Base-by-base conservation (phyloP, 2,329 filamentous ascomycete genomes). In the Geoglossum cookeanum region DNA sequence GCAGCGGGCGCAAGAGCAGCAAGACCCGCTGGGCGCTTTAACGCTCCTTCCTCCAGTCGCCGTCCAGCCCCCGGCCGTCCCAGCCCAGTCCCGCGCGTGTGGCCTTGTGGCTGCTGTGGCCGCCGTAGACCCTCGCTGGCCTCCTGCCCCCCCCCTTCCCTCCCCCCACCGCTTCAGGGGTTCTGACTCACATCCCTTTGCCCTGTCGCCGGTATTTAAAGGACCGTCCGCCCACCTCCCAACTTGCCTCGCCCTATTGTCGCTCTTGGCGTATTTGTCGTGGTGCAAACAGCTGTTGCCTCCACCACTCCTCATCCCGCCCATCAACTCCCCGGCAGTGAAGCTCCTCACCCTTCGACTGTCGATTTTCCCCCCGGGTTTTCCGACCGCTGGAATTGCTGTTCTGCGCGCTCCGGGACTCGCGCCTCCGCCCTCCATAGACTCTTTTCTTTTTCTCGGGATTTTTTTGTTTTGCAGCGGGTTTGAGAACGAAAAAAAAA, bases 231-330 rank as follows among this genome's bases (percentile, higher is more conserved):
- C 48, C 22, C 48, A 52, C 48, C 29, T 33, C 29, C 48, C 48
- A 29, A 52, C 17, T 32, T 52, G 15, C 27, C 15, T 33, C 48
- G 22, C 48, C 48, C 48, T 52, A 33, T 52, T 52, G 27, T 52
- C 48, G 48, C 48, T 52, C 48, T 52, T 52, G 48, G 48, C 48
- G 48, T 52, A 52, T 52, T 52, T 52, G 48, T 52, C 48, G 48
- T 32, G 48, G 48, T 52, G 48, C 48, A 52, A 52, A 52, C 48
- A 52, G 32, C 48, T 17, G 11, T 15, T 52, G 22, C 33, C 27
- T 29, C 32, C n/a, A 32, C 48, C 48, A 52, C 48, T 33, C 27
- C 27, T 22, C 48, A 8, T 15, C 48, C 17, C 22, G 27, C 48
- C 48, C 39, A 42, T 15, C 39, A n/a, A 3, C 1, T 42, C 39